Conservation (phyloP, 2,329 filamentous ascomycete species). For the Proliferodiscus dingleyae region DNA sequence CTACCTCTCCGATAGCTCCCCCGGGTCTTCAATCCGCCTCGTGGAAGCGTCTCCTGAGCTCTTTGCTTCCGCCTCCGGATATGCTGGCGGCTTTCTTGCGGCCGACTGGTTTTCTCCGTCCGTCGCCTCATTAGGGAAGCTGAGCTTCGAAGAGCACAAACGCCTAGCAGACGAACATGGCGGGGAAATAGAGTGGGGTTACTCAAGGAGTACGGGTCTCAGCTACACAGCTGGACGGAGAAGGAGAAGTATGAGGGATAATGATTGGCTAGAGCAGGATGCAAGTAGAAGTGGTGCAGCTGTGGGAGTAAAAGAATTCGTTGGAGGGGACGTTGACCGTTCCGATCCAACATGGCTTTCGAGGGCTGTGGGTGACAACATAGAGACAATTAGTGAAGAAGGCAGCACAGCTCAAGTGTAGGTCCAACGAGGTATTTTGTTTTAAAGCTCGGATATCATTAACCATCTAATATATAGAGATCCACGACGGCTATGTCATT, state of each 20-base stretch:
- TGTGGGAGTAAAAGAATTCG: conserved; percentile 27
- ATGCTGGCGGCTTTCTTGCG: conserved; percentile 69
- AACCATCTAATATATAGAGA: conserved; percentile 43
- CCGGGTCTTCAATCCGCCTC: conserved; percentile 47
- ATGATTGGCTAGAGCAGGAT: conserved; percentile 63
- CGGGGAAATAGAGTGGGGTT: conserved; percentile 45
- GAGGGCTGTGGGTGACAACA: conserved; percentile 45
- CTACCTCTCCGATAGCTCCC: conserved; percentile 54
- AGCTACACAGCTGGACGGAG: conserved; percentile 37
- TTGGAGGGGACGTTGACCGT: not conserved
- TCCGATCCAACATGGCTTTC: conserved; percentile 54
- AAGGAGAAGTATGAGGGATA: conserved; percentile 40
- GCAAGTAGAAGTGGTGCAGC: conserved; percentile 56
- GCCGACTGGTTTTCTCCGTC: conserved; percentile 64
- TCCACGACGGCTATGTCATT: conserved; percentile 60
- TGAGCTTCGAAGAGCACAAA: conserved; percentile 64
- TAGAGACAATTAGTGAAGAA: conserved; percentile 58
- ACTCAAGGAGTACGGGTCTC: conserved; percentile 53
- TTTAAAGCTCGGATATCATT: not conserved
- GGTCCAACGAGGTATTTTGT: conserved; percentile 28
- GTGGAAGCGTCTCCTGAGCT: conserved; percentile 54
- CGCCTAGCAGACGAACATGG: conserved; percentile 15
- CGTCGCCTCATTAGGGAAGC: conserved; percentile 52
- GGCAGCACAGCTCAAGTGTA: conserved; percentile 61
- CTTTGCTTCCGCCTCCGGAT: conserved; percentile 70